These are phyloP conservation scores for Hygrocybe punicea DNA, from an alignment of 768 basidiomycete genomes.

Conservation along the genomic window DNA sequence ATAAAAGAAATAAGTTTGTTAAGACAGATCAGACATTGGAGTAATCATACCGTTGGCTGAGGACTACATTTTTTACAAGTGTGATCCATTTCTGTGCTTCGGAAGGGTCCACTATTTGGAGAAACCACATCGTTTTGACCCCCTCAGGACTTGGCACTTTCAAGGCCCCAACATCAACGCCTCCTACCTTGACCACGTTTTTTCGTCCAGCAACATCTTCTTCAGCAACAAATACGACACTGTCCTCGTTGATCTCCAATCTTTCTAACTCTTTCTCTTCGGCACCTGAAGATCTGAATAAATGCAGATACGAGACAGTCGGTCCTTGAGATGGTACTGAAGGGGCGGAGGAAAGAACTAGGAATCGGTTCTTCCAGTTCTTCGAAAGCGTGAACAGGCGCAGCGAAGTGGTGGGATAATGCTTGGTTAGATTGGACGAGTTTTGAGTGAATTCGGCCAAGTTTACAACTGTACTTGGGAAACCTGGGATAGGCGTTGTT, in stretches of 20 bases:
- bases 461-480: slow-evolving; percentile 55
- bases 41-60: slow-evolving; percentile 58
- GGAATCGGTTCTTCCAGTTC: slow-evolving; percentile 65
- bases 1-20: slow-evolving; percentile 4
- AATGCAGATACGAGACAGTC: slow-evolving; percentile 58
- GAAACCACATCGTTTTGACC: slow-evolving; percentile 61
- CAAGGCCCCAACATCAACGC: slow-evolving; percentile 53
- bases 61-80: slow-evolving; percentile 66
- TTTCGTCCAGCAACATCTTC: slow-evolving; percentile 45
- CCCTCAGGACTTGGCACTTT: slow-evolving; percentile 46
- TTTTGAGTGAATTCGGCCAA: slow-evolving; percentile 53
- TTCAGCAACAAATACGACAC: slow-evolving; percentile 71
- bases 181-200: slow-evolving; percentile 66
- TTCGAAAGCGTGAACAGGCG: slow-evolving; percentile 70
- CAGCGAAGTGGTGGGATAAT: slow-evolving; percentile 63
- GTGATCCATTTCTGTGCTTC: slow-evolving; percentile 77
- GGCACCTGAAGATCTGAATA: slow-evolving; percentile 60
- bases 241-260: slow-evolving; percentile 71
- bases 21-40: background rate
- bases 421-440: slow-evolving; percentile 59
- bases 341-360: slow-evolving; percentile 54
- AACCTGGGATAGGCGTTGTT: slow-evolving; percentile 56
- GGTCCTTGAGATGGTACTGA: slow-evolving; percentile 38
- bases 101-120: slow-evolving; percentile 58
- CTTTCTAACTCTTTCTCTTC: slow-evolving; percentile 73